Percentiles rank a stretch among this genome's conserved stretches.
These are phyloP conservation scores for Aspergillus aculeatinus DNA, from an alignment of 2,329 filamentous ascomycete species.

Conservation along the genomic window DNA sequence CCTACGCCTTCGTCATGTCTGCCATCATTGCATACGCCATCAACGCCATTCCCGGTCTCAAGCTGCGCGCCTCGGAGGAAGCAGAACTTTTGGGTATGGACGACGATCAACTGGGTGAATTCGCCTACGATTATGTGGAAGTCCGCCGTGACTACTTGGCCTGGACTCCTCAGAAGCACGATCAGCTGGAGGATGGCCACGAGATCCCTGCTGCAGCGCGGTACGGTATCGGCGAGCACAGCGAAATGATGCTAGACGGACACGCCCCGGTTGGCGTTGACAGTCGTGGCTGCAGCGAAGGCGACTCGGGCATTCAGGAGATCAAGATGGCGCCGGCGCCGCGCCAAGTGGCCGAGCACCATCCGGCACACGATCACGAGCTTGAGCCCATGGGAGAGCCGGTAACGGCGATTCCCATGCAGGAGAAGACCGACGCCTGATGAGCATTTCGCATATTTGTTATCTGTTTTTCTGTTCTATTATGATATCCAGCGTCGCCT, in stretches of 20 bases:
- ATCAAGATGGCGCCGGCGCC: slow-evolving; percentile 28
- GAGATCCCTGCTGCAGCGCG: slow-evolving; percentile 58
- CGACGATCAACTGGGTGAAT: slow-evolving; percentile 53
- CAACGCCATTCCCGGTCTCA: slow-evolving; percentile 69
- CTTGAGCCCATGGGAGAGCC: slow-evolving; percentile 16
- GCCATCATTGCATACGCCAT: slow-evolving; percentile 69
- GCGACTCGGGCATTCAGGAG: slow-evolving; percentile 32
- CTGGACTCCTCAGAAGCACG: slow-evolving; percentile 49
- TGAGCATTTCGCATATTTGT: neutral
- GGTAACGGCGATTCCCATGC: slow-evolving; percentile 16
- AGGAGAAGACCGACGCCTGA: slow-evolving; percentile 23
- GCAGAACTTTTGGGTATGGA: slow-evolving; percentile 67
- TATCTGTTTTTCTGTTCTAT: slow-evolving; percentile 16
- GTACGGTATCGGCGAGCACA: slow-evolving; percentile 61
- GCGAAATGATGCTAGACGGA: slow-evolving; percentile 60
- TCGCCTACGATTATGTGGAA: slow-evolving; percentile 54
- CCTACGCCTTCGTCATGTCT: slow-evolving; percentile 66
- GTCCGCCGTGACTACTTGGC: slow-evolving; percentile 52
- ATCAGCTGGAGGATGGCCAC: slow-evolving; percentile 49
- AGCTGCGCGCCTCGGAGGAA: slow-evolving; percentile 65
- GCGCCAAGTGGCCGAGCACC: slow-evolving; percentile 31
- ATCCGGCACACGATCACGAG: slow-evolving; percentile 19
- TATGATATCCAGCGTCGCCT: slow-evolving; percentile 30
- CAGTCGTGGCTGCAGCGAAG: slow-evolving; percentile 32
- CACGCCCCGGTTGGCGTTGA: slow-evolving; percentile 40